A percentile compares a stretch with the other conserved stretches of the same genome.
Conservation (phyloP, 2,329 filamentous ascomycete genomes). For the Neofusicoccum ribis region DNA sequence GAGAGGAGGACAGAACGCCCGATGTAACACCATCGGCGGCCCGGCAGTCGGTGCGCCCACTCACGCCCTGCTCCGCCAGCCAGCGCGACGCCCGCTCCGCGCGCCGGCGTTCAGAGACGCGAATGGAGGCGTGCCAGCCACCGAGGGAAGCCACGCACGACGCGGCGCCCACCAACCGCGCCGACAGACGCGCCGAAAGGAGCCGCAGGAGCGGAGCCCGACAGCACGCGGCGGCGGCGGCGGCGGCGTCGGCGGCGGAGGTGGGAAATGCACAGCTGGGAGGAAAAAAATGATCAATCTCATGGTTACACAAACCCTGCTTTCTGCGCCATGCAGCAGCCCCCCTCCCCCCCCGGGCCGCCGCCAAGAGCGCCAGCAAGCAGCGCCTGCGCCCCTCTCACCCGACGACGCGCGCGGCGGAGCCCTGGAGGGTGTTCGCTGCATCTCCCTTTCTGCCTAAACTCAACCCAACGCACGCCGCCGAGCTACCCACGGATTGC, state of each 20-base stretch:
- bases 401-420: constrained; percentile 3
- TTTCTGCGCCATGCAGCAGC: constrained; percentile 5
- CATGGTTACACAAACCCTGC: constrained; percentile 17
- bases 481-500: neutral
- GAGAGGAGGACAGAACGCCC: neutral
- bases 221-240: neutral
- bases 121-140: neutral
- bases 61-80: neutral
- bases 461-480: neutral
- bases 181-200: constrained; percentile 2
- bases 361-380: constrained; percentile 3
- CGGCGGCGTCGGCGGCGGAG: neutral
- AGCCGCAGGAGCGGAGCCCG: neutral
- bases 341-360: neutral
- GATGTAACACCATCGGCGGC: constrained; percentile 13
- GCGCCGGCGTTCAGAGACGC: constrained; percentile 9
- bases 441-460: neutral
- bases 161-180: neutral
- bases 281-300: constrained; percentile 12
- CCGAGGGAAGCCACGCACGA: neutral
- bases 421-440: neutral
- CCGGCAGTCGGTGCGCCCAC: neutral
- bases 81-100: constrained; percentile 6
- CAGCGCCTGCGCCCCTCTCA: neutral
- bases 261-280: neutral